Evolutionary conservation across 2,329 filamentous ascomycete genomes (phyloP), one percentile per base, ranked within the genome.

Genomic region (Venturia asperata): DNA sequence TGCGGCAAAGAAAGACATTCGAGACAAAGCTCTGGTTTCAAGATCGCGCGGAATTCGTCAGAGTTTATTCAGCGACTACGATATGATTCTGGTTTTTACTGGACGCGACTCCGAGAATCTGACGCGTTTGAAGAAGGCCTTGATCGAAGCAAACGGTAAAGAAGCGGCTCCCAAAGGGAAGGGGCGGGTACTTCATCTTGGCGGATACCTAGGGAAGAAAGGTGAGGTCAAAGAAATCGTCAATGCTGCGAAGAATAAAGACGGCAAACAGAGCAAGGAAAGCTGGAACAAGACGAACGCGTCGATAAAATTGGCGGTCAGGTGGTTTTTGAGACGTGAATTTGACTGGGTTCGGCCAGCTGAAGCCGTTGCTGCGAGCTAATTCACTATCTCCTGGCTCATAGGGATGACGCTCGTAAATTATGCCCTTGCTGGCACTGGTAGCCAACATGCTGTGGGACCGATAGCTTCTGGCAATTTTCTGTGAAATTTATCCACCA

Each of bases 1-100:
- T 21, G 9, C 63, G 11, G 63, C 30, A 34, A 64, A 64, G 37
- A 27, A 64, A 17, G 47, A 58, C 4, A 60, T 64, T 21, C 21
- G 63, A 60, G 52, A 56, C 42, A 42, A 19, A 17, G 52, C 52
- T 30, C 34, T 60, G 34, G 21, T 34, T 27, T 47, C 15, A 21
- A 60, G 13, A n/a, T 56, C 63, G 30, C 47, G 52, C 3, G 63
- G 63, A 24, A 42, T 64, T 39, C 6, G 42, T 49, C 34, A 56
- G 34, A 60, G 4, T n/a, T 27, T 64, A n/a, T 64, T 64, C 30
- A 64, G 37, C 37, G 34, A 34, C 34, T 56, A 64, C 24, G 63
- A 64, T 21, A 58, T 56, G 24, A 60, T 64, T 49, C 11, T 64
- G 30, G 63, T 64, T 1, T 64, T 64, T n/a, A 58, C 63, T 9